Percentiles rank a stretch among this genome's conserved stretches.
phyloP scores from a whole-genome alignment of 176 grass and related monocot species.

The Themeda triandra region DNA sequence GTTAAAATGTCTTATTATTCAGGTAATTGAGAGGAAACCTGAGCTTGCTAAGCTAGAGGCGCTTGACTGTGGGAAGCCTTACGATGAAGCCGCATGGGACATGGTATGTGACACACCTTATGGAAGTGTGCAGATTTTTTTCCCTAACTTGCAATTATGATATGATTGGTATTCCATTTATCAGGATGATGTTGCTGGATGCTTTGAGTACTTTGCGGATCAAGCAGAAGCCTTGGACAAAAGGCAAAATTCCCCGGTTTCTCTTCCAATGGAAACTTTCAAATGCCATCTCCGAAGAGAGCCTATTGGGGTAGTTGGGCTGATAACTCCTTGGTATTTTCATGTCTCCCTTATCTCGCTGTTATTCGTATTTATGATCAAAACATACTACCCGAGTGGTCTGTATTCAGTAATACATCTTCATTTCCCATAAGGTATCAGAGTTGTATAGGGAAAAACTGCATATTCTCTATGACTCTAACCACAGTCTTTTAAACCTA shows the following conservation, averaged over 20 bases:
- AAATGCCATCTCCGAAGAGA: constrained; percentile 81
- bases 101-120: constrained; percentile 48
- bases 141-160: not conserved
- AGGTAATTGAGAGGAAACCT: constrained; percentile 88
- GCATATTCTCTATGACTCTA: not conserved
- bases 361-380: not conserved
- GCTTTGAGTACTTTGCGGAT: constrained; percentile 91
- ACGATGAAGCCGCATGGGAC: constrained; percentile 96
- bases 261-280: constrained; percentile 86
- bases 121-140: not conserved
- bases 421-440: not conserved
- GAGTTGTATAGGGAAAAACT: not conserved
- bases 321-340: constrained; percentile 93
- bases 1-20: not conserved
- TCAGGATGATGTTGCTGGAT: constrained; percentile 98
- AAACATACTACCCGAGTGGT: not conserved
- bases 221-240: constrained; percentile 81
- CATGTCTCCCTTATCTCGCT: not conserved
- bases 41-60: constrained; percentile 80
- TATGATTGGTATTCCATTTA: constrained; percentile 21
- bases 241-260: constrained; percentile 73
- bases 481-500: not conserved
- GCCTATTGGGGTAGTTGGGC: constrained; percentile 91
- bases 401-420: not conserved
- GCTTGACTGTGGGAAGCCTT: constrained; percentile 93